Base-by-base conservation (phyloP, 192 early-diverging fungal species). In the Irineochytrium annulatum region DNA sequence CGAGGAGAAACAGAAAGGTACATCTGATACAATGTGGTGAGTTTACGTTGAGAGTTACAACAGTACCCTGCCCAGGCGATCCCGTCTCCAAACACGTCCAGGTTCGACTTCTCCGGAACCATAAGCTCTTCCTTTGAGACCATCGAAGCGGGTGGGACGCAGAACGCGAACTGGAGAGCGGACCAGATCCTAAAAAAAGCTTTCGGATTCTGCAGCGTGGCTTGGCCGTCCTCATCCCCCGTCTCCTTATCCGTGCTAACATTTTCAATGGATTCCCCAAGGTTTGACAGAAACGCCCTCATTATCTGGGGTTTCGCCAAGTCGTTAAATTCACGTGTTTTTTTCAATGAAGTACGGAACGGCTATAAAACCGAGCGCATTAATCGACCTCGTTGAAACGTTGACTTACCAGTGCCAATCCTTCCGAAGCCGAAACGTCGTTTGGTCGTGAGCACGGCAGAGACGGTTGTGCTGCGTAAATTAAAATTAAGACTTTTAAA, bases 31-130 rank as follows among this genome's bases (percentile, higher is more conserved):
- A n/a, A n/a, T 57, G 32, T 8, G 46, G 56, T 58, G 22, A 26
- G 41, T 3, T 6, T 14, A 31, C 16, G 1, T 19, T 16, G 68
- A 65, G 16, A 57, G 1, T 52, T 22, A 37, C 24, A 2, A 39
- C 57, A 43, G 8, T 59, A 75, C 66, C 74, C 74, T 13, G 71
- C 72, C 67, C 70, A 75, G 20, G 55, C 33, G 1, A 76, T 13
- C 14, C 71, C 71, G 29, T 78, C 77, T 1, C 77, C 77, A 70
- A 78, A 78, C 4, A 78, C 41, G 35, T 78, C 73, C 28, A 1
- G 37, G 13, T 54, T 26, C 8, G 24, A 37, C 34, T 34, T 24
- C 19, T 20, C 44, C 14, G 28, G 31, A 60, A 70, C 55, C 72
- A 45, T 32, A 57, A 43, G 33, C 48, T 39, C 32, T 49, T 53